Evolutionary conservation across 1,139 yeast species (phyloP), one percentile per base, ranked within the genome.

Genomic region (Candida glucosophila): DNA sequence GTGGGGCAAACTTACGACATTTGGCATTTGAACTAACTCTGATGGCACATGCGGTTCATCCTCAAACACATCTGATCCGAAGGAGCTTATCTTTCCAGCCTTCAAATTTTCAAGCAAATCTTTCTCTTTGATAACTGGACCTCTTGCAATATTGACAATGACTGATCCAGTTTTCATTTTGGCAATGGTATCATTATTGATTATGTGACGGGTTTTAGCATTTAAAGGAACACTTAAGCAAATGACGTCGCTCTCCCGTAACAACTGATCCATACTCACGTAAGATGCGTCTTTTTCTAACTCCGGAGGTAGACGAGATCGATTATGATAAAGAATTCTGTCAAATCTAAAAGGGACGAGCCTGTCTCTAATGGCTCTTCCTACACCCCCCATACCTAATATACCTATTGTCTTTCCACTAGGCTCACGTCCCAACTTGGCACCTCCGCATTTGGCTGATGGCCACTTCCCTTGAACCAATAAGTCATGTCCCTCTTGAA

Each of bases 31-130:
- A 25, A 67, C 53, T 33, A 79, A 55, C 33, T 77, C 83, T 39
- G 61, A 50, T 19, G 77, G 65, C 12, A 74, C 76, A 35, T 71
- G 41, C 5, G 97, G 97, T 55, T 88, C 96, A 37, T 66, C 56
- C 47, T 83, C 95, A 52, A 73, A 80, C 17, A 86, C 96, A 48
- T 86, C 96, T 21, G 86, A 52, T 10, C 90, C 94, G 36, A 77
- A 81, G 8, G 78, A 56, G 22, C 78, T 74, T 22, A 86, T 69
- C 41, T 81, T 76, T 12, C 93, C 92, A 2, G 62, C 49, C 40
- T 77, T 71, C 41, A 86, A 61, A 8, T 75, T 73, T 12, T 62
- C 63, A 6, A 76, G 67, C 31, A 86, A 52, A 5, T 77, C 78
- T 7, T 50, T 42, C 42, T 81, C 90, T 42, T 80, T 78, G 36